Evolutionary conservation across 768 basidiomycete genomes (phyloP).

Genomic region (Tephrocybe sp.): DNA sequence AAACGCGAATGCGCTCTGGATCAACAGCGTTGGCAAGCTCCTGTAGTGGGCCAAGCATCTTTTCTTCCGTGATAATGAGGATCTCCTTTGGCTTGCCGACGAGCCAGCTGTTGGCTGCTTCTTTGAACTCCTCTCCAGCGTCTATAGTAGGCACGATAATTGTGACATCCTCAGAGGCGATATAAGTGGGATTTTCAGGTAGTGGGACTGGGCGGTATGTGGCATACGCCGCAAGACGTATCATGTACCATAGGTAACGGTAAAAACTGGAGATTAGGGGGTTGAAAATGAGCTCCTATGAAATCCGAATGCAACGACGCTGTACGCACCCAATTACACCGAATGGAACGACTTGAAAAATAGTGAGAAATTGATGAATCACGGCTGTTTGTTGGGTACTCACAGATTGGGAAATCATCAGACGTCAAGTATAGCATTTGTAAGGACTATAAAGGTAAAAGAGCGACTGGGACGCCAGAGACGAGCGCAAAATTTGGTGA

Average conservation of each 20-base stretch:
- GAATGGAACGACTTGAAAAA: conserved; percentile 76
- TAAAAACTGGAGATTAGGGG: conserved; percentile 60
- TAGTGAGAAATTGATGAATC: conserved; percentile 14
- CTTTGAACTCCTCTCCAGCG: conserved; percentile 93
- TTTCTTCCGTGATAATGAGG: conserved; percentile 74
- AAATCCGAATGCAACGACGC: not conserved
- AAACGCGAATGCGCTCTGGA: conserved; percentile 77
- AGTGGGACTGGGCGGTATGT: conserved; percentile 87
- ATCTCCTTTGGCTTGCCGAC: conserved; percentile 85
- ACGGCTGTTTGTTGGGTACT: conserved; percentile 30
- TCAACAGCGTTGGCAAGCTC: conserved; percentile 87
- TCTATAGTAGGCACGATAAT: conserved; percentile 97
- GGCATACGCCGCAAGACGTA: conserved; percentile 74
- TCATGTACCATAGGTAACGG: conserved; percentile 90
- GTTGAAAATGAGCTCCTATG: conserved; percentile 15
- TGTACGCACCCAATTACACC: conserved; percentile 67
- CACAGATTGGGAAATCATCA: conserved; percentile 88
- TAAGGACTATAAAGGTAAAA: conserved; percentile 26
- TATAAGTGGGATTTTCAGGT: conserved; percentile 87
- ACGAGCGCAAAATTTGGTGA: conserved; percentile 23
- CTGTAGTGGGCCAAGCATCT: conserved; percentile 86
- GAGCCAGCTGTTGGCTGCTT: conserved; percentile 90
- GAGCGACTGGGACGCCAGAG: conserved; percentile 40
- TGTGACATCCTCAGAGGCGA: conserved; percentile 90
- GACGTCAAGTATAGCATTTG: conserved; percentile 87